phyloP scores from a whole-genome alignment of 2,329 filamentous ascomycete genomes.

The Aspergillus melleus region DNA sequence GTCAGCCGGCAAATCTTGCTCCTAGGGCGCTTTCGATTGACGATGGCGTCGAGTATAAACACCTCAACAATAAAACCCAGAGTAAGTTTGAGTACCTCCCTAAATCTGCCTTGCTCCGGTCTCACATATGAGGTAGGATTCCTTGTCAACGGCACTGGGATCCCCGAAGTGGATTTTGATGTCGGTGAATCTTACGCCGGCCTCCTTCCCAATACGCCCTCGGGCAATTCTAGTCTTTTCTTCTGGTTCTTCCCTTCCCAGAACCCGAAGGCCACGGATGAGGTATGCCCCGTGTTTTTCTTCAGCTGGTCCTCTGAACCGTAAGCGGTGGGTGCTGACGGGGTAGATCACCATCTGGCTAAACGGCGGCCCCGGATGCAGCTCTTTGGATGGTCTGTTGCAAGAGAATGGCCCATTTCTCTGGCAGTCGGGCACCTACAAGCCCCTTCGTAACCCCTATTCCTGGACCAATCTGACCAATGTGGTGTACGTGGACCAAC shows the following conservation, averaged over 20 bases:
- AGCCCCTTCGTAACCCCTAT: slow-evolving; percentile 66
- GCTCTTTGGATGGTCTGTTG: slow-evolving; percentile 64
- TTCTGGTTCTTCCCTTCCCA: slow-evolving; percentile 52
- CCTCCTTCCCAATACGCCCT: slow-evolving; percentile 52
- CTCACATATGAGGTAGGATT: slow-evolving; percentile 49
- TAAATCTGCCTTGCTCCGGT: neutral
- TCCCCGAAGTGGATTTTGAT: slow-evolving; percentile 70
- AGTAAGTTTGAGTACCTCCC: slow-evolving; percentile 1
- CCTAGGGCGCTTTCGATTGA: neutral
- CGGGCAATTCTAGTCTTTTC: slow-evolving; percentile 46
- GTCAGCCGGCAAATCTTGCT: neutral
- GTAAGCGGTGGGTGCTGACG: neutral
- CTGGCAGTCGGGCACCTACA: slow-evolving; percentile 68
- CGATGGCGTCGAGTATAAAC: neutral
- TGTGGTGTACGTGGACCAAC: slow-evolving; percentile 60
- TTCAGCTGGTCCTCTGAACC: too few species aligned
- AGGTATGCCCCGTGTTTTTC: slow-evolving; percentile 22
- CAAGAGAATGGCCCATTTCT: slow-evolving; percentile 74
- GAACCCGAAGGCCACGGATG: slow-evolving; percentile 42
- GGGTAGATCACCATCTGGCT: slow-evolving; percentile 36
- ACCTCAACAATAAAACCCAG: slow-evolving; percentile 8
- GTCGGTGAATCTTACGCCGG: slow-evolving; percentile 52
- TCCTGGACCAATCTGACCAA: slow-evolving; percentile 73
- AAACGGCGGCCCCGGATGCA: slow-evolving; percentile 56
- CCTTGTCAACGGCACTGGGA: slow-evolving; percentile 61